Conservation (phyloP, 805 yeast species). For the Zygoascus flipseniorum region DNA sequence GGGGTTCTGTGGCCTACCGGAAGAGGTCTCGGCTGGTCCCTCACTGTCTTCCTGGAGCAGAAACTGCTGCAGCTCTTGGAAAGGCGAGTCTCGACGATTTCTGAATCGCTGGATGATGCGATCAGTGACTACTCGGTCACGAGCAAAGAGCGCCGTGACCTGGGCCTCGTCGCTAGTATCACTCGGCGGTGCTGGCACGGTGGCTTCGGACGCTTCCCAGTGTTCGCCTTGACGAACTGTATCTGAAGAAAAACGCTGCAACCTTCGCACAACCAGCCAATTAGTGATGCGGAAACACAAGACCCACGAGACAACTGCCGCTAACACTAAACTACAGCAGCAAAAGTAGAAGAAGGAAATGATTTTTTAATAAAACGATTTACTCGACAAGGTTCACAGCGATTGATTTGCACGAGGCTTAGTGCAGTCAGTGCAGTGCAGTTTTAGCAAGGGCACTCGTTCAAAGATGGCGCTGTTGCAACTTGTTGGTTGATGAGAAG, state of each 20-base stretch:
- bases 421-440: too few relatives aligned
- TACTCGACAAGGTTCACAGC: too few relatives aligned
- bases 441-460: too few relatives aligned
- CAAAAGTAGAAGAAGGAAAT: not conserved
- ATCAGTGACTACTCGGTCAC: not conserved
- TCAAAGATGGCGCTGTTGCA: too few relatives aligned
- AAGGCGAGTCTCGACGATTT: not conserved
- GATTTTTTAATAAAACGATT: not conserved
- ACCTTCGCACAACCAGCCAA: not conserved
- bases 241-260: not conserved
- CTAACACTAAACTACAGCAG: not conserved
- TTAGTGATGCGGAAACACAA: not conserved
- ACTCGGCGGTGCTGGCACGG: conserved; percentile 1
- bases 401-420: too few relatives aligned
- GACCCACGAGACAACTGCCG: not conserved
- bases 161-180: not conserved
- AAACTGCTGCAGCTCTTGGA: not conserved
- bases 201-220: not conserved
- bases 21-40: not conserved
- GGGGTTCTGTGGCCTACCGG: not conserved
- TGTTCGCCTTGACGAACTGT: not conserved
- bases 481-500: too few relatives aligned
- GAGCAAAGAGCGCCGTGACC: not conserved
- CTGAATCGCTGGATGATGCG: not conserved
- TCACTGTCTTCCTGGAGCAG: not conserved